A percentile compares a stretch with the other conserved stretches of the same genome.
These are phyloP conservation scores for Colletotrichum plurivorum DNA, from an alignment of 2,329 filamentous ascomycete genomes.

Conservation along the genomic window DNA sequence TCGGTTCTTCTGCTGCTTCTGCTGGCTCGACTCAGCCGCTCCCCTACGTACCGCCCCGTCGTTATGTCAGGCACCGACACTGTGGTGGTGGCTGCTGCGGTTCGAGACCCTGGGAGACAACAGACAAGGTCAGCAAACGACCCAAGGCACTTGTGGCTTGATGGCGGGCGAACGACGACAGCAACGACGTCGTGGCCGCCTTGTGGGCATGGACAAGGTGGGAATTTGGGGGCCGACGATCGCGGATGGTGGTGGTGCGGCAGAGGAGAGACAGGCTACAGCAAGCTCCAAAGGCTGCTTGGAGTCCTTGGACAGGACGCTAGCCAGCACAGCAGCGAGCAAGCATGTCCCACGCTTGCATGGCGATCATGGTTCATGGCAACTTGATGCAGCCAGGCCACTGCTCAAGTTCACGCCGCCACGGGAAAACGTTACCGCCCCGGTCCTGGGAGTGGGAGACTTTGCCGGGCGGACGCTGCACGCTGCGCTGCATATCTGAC, in stretches of 20 bases:
- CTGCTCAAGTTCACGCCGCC: constrained; percentile 43
- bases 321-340: constrained; percentile 37
- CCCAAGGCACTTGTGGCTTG: constrained; percentile 35
- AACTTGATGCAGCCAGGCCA: constrained; percentile 49
- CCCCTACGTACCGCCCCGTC: constrained; percentile 22
- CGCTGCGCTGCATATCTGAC: constrained; percentile 57
- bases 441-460: constrained; percentile 42
- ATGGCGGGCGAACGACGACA: constrained; percentile 11
- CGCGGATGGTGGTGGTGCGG: constrained; percentile 29
- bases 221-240: constrained; percentile 1
- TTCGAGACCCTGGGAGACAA: constrained; percentile 26
- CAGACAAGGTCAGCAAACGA: constrained; percentile 12
- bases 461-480: constrained; percentile 41
- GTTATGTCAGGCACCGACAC: constrained; percentile 35
- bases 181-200: constrained; percentile 16
- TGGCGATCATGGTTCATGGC: constrained; percentile 59
- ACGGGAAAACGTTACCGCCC: constrained; percentile 44
- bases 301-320: constrained; percentile 28
- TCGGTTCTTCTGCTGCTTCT: constrained; percentile 11
- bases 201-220: not conserved
- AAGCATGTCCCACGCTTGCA: constrained; percentile 40
- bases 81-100: constrained; percentile 19
- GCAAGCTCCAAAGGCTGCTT: constrained; percentile 18
- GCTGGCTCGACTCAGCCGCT: constrained; percentile 11
- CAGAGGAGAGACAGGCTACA: constrained; percentile 12